Evolutionary conservation across 1,139 yeast genomes (phyloP).

Genomic region (Pichia sp.): DNA sequence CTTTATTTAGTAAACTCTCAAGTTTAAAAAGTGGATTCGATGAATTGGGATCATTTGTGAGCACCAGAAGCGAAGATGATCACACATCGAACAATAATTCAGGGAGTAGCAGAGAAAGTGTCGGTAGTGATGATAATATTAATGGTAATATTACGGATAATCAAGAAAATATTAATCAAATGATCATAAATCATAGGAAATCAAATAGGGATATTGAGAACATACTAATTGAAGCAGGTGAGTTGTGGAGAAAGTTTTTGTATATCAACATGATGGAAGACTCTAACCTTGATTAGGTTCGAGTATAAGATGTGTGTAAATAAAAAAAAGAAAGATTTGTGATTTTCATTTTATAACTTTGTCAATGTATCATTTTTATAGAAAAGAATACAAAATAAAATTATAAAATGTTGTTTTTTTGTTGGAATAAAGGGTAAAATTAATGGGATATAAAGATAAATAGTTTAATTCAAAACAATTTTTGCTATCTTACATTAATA

Average conservation of each 20-base stretch:
- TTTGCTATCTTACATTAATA: conserved; percentile 25
- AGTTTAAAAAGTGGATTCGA: conserved; percentile 24
- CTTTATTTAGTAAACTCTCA: conserved; percentile 51
- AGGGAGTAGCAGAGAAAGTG: neutral
- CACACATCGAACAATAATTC: neutral
- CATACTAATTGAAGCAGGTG: conserved; percentile 73
- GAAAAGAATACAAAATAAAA: neutral
- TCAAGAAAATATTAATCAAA: neutral
- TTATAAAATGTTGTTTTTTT: neutral
- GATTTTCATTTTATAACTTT: neutral
- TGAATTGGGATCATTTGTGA: conserved; percentile 26
- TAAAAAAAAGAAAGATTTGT: too few relatives aligned
- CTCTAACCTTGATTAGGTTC: conserved; percentile 2
- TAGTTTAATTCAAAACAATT: neutral
- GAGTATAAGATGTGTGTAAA: too few relatives aligned
- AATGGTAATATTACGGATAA: neutral
- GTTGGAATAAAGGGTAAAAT: neutral
- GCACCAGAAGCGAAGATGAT: conserved; percentile 11
- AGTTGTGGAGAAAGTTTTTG: conserved; percentile 81
- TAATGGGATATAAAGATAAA: neutral
- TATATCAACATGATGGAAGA: conserved; percentile 62
- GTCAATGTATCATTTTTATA: neutral
- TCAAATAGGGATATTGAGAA: conserved; percentile 52
- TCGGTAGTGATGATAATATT: neutral
- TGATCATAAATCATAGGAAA: conserved; percentile 4